These are phyloP conservation scores for Scheffersomyces parashehatae DNA, from an alignment of 1,139 yeast genomes.

Conservation along the genomic window DNA sequence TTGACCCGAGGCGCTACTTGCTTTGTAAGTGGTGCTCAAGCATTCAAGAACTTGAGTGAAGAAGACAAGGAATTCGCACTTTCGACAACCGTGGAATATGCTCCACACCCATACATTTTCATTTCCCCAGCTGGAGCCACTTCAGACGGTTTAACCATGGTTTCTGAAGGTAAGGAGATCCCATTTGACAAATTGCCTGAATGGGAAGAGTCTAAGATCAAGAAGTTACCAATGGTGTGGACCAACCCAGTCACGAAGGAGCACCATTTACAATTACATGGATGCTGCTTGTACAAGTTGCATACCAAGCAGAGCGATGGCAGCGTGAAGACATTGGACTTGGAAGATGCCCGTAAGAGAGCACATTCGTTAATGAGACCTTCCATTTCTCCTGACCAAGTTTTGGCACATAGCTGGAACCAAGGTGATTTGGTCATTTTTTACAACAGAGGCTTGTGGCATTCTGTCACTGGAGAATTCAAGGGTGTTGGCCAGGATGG, in stretches of 20 bases:
- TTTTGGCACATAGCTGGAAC: conserved; percentile 80
- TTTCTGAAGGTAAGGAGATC: conserved; percentile 71
- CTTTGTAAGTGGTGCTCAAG: conserved; percentile 77
- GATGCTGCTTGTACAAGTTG: conserved; percentile 75
- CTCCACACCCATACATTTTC: conserved; percentile 88
- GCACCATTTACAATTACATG: conserved; percentile 83
- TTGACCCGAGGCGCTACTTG: conserved; percentile 86
- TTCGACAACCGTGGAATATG: conserved; percentile 76
- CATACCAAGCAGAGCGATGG: conserved; percentile 60
- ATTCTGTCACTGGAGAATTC: conserved; percentile 87
- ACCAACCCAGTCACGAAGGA: conserved; percentile 85
- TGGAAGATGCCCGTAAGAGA: conserved; percentile 70
- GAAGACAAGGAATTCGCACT: conserved; percentile 75
- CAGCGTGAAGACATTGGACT: conserved; percentile 45
- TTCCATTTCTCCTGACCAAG: conserved; percentile 70
- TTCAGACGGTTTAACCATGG: conserved; percentile 83
- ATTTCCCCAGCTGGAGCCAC: conserved; percentile 81
- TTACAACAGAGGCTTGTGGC: conserved; percentile 87
- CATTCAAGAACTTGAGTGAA: conserved; percentile 62
- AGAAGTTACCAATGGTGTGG: conserved; percentile 84
- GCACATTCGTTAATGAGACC: conserved; percentile 79
- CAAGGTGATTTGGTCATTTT: conserved; percentile 83
- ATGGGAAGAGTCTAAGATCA: conserved; percentile 78
- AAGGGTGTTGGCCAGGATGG: conserved; percentile 45
- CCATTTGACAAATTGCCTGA: conserved; percentile 67